Conservation (phyloP, 1,284 basidiomycete genomes). For the Hemileia vastatrix region DNA sequence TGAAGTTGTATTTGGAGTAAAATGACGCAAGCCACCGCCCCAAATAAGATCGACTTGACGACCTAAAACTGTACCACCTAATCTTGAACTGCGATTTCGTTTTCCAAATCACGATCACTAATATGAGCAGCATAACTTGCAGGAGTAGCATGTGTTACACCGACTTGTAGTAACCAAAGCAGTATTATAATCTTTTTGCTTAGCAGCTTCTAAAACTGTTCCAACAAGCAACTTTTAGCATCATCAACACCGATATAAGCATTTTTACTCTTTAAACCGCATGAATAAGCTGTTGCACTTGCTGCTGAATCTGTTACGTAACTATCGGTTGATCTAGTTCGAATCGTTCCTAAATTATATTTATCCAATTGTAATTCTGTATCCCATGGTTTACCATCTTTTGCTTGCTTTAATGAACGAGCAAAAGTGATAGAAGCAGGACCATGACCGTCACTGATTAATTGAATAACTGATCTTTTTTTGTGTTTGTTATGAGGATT, state of each 20-base stretch:
- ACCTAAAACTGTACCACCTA: constrained; percentile 37
- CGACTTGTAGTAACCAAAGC: constrained; percentile 40
- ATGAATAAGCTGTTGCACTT: constrained; percentile 41
- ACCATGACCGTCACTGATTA: constrained; percentile 40
- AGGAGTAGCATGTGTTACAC: constrained; percentile 43
- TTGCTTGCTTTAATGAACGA: constrained; percentile 33
- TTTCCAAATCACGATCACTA: constrained; percentile 41
- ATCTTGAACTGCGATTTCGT: constrained; percentile 38
- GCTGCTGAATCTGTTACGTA: constrained; percentile 45
- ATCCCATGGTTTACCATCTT: constrained; percentile 22
- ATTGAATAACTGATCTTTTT: too few relatives aligned
- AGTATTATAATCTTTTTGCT: constrained; percentile 37
- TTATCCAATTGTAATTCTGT: constrained; percentile 37
- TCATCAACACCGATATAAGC: constrained; percentile 41
- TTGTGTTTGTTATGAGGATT: too few relatives aligned
- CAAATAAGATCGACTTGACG: constrained; percentile 37
- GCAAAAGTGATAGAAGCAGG: constrained; percentile 43
- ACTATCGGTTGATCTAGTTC: constrained; percentile 38
- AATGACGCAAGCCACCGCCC: constrained; percentile 40
- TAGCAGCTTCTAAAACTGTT: constrained; percentile 44
- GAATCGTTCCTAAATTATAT: constrained; percentile 37
- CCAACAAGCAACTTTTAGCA: constrained; percentile 40
- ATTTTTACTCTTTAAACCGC: constrained; percentile 39
- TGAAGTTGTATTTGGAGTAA: constrained; percentile 37
- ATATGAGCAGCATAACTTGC: constrained; percentile 38